These are phyloP conservation scores for Penicillium sp. DNA, from an alignment of 2,329 filamentous ascomycete genomes.

Conservation along the genomic window DNA sequence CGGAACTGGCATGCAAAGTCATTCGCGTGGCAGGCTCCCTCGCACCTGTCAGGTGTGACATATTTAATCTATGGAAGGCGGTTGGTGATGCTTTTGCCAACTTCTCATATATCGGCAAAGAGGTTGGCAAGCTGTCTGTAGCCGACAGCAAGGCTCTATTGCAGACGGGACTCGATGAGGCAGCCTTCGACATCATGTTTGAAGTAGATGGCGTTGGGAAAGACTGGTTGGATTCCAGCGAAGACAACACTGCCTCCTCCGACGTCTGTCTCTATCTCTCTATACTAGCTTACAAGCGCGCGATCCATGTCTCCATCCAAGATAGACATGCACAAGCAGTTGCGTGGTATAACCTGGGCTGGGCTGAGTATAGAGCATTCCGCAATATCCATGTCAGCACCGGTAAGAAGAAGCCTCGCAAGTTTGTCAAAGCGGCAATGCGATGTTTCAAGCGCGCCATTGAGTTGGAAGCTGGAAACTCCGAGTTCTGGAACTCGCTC, in stretches of 20 bases:
- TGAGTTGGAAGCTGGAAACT: conserved; percentile 89
- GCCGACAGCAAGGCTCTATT: conserved; percentile 63
- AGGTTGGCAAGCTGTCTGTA: conserved; percentile 65
- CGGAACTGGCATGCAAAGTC: conserved; percentile 70
- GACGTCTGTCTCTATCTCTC: conserved; percentile 68
- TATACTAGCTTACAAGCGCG: conserved; percentile 85
- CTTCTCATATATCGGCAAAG: conserved; percentile 77
- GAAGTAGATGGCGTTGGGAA: conserved; percentile 70
- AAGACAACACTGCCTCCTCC: conserved; percentile 44
- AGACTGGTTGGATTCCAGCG: conserved; percentile 40
- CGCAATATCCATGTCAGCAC: conserved; percentile 59
- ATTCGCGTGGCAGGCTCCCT: conserved; percentile 70
- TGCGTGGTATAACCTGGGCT: conserved; percentile 96
- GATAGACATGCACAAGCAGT: conserved; percentile 89
- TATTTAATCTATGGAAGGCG: conserved; percentile 95
- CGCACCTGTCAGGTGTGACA: conserved; percentile 63
- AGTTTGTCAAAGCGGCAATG: conserved; percentile 78
- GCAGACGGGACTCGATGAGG: conserved; percentile 50
- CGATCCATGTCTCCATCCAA: conserved; percentile 71
- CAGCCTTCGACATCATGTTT: conserved; percentile 65
- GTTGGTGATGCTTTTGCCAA: conserved; percentile 86
- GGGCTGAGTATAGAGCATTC: conserved; percentile 86
- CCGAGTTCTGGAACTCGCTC: conserved; percentile 96
- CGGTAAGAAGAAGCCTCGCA: conserved; percentile 59
- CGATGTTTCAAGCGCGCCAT: conserved; percentile 94